Conservation (phyloP, 495 filamentous ascomycete genomes). For the Geopyxis carbonaria region DNA sequence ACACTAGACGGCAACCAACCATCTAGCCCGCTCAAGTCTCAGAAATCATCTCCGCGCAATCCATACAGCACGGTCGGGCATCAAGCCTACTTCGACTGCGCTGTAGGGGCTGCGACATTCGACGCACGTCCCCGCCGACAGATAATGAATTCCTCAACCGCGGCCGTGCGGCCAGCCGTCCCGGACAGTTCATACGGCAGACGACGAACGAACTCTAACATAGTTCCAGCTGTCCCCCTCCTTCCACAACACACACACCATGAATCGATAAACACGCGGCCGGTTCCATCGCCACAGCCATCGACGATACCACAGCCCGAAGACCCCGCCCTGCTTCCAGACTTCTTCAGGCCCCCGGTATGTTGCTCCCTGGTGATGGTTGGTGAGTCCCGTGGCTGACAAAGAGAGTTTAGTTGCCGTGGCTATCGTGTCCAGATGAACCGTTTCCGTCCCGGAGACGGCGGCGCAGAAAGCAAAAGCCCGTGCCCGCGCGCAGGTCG, state of each 20-base stretch:
- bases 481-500: too few species aligned
- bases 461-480: too few species aligned
- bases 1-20: too few species aligned
- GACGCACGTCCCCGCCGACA: constrained; percentile 10
- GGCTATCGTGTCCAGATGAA: too few species aligned
- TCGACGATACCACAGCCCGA: constrained; percentile 5
- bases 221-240: constrained; percentile 6
- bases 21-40: too few species aligned
- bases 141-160: constrained; percentile 17
- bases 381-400: too few species aligned
- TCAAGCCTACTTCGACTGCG: constrained; percentile 23
- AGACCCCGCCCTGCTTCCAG: neutral
- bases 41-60: constrained; percentile 5
- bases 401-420: too few species aligned
- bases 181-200: constrained; percentile 14
- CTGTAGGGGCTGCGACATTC: constrained; percentile 14
- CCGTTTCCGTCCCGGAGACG: too few species aligned
- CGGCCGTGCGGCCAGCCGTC: constrained; percentile 21
- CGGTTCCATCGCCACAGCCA: neutral
- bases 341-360: too few species aligned
- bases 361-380: too few species aligned
- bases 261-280: neutral
- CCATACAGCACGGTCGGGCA: constrained; percentile 21
- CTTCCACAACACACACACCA: neutral
- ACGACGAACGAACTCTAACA: constrained; percentile 12